phyloP scores from a whole-genome alignment of 371 early-diverging fungal genomes.

The Mucor mucedo region DNA sequence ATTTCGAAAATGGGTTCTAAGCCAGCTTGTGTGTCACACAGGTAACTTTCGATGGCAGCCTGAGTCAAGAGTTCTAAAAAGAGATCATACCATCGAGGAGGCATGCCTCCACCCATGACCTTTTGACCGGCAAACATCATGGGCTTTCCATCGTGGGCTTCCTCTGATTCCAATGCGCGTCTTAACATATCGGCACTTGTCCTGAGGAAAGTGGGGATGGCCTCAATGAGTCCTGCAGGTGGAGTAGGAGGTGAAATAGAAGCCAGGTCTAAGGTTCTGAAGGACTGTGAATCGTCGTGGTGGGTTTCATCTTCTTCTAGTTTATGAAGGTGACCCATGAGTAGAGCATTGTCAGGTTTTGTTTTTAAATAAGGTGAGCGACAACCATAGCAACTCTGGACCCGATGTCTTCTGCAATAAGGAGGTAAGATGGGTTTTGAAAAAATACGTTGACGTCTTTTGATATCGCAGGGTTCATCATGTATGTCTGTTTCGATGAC shows the following conservation, averaged over 20 bases:
- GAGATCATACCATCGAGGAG: constrained; percentile 63
- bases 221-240: constrained; percentile 56
- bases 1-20: constrained; percentile 62
- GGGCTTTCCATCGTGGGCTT: constrained; percentile 27
- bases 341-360: constrained; percentile 30
- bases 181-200: constrained; percentile 61
- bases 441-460: constrained; percentile 32
- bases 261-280: constrained; percentile 12
- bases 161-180: constrained; percentile 41
- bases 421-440: constrained; percentile 35
- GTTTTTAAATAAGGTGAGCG: constrained; percentile 31
- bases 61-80: constrained; percentile 65
- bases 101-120: constrained; percentile 62
- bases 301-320: constrained; percentile 41
- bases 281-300: constrained; percentile 8
- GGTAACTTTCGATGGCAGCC: constrained; percentile 64
- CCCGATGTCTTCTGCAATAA: constrained; percentile 51
- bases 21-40: constrained; percentile 61
- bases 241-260: constrained; percentile 20
- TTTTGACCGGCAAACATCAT: constrained; percentile 53
- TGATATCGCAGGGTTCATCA: constrained; percentile 27
- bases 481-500: constrained; percentile 24
- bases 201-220: constrained; percentile 62
- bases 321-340: constrained; percentile 39
- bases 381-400: constrained; percentile 40